phyloP scores from a whole-genome alignment of 1,284 basidiomycete species.

The Rhodotorula sp. region DNA sequence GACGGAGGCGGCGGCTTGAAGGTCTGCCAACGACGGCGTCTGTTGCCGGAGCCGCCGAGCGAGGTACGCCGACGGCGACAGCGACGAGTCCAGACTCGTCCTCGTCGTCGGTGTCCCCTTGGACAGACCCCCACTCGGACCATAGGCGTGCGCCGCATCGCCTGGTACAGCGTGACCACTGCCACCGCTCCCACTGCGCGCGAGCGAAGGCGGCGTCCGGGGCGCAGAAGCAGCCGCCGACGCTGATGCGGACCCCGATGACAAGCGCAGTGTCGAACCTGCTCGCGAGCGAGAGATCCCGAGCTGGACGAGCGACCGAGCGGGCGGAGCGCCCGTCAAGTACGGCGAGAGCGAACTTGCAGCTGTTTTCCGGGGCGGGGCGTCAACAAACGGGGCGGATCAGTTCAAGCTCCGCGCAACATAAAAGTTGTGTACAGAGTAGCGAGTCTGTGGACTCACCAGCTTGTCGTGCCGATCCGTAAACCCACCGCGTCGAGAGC shows the following conservation, averaged over 20 bases:
- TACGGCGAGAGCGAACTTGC: constrained; percentile 1
- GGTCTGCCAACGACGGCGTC: constrained; percentile 20
- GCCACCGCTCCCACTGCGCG: not conserved
- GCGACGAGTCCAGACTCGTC: not conserved
- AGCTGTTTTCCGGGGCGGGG: not conserved
- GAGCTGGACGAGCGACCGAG: constrained; percentile 19
- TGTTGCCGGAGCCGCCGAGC: not conserved
- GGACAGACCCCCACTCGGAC: no score
- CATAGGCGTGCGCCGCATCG: no score
- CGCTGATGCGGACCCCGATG: no score
- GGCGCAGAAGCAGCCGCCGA: not conserved
- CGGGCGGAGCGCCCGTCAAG: constrained; percentile 4
- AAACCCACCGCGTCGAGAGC: constrained; percentile 1
- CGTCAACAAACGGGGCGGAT: not conserved
- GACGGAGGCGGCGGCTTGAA: constrained; percentile 18
- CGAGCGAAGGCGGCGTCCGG: not conserved
- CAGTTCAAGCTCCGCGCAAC: not conserved
- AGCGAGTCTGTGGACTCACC: not conserved
- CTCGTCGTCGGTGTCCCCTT: not conserved
- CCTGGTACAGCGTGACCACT: not conserved
- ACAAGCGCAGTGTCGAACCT: constrained; percentile 2
- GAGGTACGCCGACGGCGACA: not conserved
- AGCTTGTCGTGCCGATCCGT: not conserved
- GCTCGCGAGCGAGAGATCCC: not conserved
- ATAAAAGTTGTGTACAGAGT: not conserved